Evolutionary conservation across 495 filamentous ascomycete genomes (phyloP).

Genomic region (Talaromyces adpressus): DNA sequence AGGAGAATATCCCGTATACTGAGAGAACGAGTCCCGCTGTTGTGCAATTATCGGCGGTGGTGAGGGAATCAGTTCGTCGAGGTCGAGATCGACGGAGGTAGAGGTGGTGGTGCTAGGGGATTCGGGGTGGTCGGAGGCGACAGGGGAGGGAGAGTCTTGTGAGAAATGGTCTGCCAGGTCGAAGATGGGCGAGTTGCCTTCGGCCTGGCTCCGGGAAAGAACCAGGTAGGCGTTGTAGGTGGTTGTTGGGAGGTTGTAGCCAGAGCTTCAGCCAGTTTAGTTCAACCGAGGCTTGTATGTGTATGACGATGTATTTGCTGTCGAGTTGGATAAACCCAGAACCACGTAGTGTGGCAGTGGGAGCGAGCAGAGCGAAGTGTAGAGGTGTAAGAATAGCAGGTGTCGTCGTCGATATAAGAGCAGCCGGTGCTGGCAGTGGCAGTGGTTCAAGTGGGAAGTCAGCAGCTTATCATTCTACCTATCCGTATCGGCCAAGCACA

Average conservation of each 20-base stretch:
- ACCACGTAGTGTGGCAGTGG: background rate
- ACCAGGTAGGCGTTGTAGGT: slow-evolving; percentile 40
- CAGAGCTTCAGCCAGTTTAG: background rate
- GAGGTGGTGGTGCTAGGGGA: slow-evolving; percentile 31
- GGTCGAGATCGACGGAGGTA: slow-evolving; percentile 5
- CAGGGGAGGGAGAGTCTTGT: slow-evolving; percentile 43
- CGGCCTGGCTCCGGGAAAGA: slow-evolving; percentile 41
- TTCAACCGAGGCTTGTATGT: background rate
- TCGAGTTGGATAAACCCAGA: background rate
- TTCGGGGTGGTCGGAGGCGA: slow-evolving; percentile 50
- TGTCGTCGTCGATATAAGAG: background rate
- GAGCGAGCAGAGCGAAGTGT: background rate
- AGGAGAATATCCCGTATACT: slow-evolving; percentile 1
- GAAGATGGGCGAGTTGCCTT: slow-evolving; percentile 42
- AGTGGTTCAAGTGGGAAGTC: background rate
- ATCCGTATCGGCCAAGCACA: background rate
- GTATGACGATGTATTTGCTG: background rate
- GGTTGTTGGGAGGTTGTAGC: background rate
- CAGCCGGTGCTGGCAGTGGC: background rate
- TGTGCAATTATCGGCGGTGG: background rate
- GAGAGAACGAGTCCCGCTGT: background rate
- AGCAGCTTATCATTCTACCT: background rate
- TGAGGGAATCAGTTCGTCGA: slow-evolving; percentile 1
- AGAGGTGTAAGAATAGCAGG: background rate
- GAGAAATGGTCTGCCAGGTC: slow-evolving; percentile 59